Evolutionary conservation across 495 filamentous ascomycete species (phyloP), one percentile per base, ranked within the genome.

Genomic region (Aspergillus indologenus): DNA sequence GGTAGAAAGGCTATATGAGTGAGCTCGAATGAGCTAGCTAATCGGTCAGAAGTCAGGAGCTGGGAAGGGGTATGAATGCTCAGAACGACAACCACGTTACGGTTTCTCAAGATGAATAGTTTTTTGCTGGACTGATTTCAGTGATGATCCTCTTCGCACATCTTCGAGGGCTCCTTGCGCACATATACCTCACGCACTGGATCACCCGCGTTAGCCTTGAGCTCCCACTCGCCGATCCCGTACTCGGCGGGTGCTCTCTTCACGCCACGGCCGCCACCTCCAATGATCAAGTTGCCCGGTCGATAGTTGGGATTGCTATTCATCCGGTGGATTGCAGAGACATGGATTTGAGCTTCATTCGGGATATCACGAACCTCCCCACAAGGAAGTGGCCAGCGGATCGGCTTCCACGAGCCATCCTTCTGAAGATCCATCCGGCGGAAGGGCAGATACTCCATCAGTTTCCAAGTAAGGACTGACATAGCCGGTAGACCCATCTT

Each of bases 391-490:
- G 91, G 91, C 85, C 89, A 92, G 20, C 84, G 73, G 58, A 95
- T 93, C 0, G 88, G 85, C 62, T 88, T 87, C 91, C 91, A 95
- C 0, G 83, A 83, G 1, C 90, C 90, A 59, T 93, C 86, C 2
- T 77, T 55, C 51, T 83, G 81, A 19, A 94, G 67, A 65, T 93
- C 90, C 88, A 95, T 91, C 9, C 91, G 82, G 1, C 89, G 83
- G 74, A 94, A 93, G 0, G 91, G 90, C 15, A 95, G 74, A 65
- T 87, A 92, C 65, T 95, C 89, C 89, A 94, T 93, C 29, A 91
- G 71, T 21, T 85, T 86, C 91, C 91, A 94, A 0, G 81, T 81
- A 1, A 91, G 55, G 1, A 92, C 88, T 0, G 85, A 85, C 1
- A 71, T 44, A 20, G 67, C 58, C 1, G 79, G 65, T 1, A 91